Evolutionary conservation across 495 filamentous ascomycete genomes (phyloP).

Genomic region (Tuber indicum): DNA sequence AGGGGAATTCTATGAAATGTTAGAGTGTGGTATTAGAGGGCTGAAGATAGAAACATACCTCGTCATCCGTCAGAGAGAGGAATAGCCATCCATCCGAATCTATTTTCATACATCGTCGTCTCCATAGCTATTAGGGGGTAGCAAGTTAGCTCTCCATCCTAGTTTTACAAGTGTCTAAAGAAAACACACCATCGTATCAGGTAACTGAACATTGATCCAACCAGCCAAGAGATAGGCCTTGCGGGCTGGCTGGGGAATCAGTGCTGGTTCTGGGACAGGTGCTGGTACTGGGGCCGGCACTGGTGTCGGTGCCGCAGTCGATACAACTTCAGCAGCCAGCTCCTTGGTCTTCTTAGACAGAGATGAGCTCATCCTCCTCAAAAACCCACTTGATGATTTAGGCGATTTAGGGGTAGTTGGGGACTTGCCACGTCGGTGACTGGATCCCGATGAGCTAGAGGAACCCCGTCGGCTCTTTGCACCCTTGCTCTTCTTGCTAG

Average conservation of each 20-base stretch:
- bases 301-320: neutral
- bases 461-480: slow-evolving; percentile 27
- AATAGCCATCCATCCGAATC: slow-evolving; percentile 39
- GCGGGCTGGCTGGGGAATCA: slow-evolving; percentile 7
- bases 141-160: neutral
- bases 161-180: neutral
- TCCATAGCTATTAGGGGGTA: slow-evolving; percentile 27
- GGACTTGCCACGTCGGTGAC: slow-evolving; percentile 27
- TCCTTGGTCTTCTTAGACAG: slow-evolving; percentile 34
- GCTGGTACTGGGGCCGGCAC: neutral
- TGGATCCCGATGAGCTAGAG: slow-evolving; percentile 26
- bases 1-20: slow-evolving; percentile 30
- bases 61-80: slow-evolving; percentile 39
- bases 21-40: slow-evolving; percentile 10
- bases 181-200: slow-evolving; percentile 35
- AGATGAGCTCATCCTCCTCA: slow-evolving; percentile 36
- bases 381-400: slow-evolving; percentile 30
- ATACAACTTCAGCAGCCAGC: slow-evolving; percentile 7
- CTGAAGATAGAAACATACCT: slow-evolving; percentile 17
- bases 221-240: slow-evolving; percentile 39
- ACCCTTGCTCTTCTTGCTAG: slow-evolving; percentile 26
- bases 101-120: slow-evolving; percentile 40
- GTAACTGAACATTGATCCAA: slow-evolving; percentile 42
- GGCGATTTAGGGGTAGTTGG: slow-evolving; percentile 29
- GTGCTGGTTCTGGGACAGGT: slow-evolving; percentile 13